These are phyloP conservation scores for Microcyclosporella mali DNA, from an alignment of 2,329 filamentous ascomycete genomes.

Conservation along the genomic window DNA sequence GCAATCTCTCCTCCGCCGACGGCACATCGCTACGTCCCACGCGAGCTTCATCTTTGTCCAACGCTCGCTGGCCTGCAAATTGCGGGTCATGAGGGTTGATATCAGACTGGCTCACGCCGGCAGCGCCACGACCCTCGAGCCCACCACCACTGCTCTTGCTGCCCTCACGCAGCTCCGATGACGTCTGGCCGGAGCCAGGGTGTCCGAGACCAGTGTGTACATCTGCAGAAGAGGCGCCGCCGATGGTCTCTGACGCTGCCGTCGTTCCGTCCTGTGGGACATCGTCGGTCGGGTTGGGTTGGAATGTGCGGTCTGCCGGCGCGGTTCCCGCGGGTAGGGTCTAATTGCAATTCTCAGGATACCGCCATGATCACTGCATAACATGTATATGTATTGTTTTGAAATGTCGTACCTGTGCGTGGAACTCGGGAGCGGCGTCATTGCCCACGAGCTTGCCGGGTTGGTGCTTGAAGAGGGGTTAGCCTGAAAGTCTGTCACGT, in stretches of 20 bases:
- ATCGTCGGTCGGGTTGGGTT: constrained; percentile 37
- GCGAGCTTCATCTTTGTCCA: constrained; percentile 32
- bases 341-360: too few relatives aligned
- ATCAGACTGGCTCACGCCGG: constrained; percentile 13
- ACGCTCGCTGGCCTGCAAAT: constrained; percentile 34
- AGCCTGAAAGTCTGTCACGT: background rate
- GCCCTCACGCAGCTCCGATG: constrained; percentile 43
- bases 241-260: constrained; percentile 42
- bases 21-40: constrained; percentile 30
- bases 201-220: constrained; percentile 51
- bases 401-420: constrained; percentile 39
- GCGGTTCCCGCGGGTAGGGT: constrained; percentile 58
- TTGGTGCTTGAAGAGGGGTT: constrained; percentile 49
- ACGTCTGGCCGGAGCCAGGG: constrained; percentile 46
- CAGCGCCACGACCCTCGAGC: constrained; percentile 39
- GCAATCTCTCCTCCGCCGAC: constrained; percentile 33
- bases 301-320: constrained; percentile 44
- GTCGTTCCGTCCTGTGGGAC: constrained; percentile 36
- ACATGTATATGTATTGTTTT: too few relatives aligned
- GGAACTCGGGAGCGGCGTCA: constrained; percentile 57
- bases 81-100: constrained; percentile 30
- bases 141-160: constrained; percentile 34
- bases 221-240: constrained; percentile 48
- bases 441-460: constrained; percentile 56
- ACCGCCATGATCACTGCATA: too few relatives aligned